Evolutionary conservation across 2,329 filamentous ascomycete genomes (phyloP).

Genomic region (Bipolaris gigantea): DNA sequence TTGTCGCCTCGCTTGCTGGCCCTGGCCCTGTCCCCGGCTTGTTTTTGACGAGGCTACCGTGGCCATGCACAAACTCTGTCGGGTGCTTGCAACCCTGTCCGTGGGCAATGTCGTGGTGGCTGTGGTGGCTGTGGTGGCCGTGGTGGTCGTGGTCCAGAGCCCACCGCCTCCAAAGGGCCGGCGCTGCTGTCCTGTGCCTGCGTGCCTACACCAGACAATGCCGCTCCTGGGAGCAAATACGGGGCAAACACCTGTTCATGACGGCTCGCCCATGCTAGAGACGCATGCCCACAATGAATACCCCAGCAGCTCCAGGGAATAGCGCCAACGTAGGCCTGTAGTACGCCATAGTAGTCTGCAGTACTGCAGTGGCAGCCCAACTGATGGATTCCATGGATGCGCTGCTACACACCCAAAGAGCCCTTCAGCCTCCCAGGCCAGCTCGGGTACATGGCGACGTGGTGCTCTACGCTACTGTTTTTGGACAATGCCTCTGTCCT

Average conservation of each 20-base stretch:
- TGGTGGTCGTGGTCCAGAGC: not conserved
- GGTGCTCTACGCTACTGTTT: not conserved
- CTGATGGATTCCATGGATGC: not conserved
- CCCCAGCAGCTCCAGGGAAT: conserved; percentile 2
- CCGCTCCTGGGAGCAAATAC: conserved; percentile 1
- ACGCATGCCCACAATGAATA: conserved; percentile 7
- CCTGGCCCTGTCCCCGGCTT: not conserved
- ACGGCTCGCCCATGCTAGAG: conserved; percentile 7
- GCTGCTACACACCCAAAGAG: not conserved
- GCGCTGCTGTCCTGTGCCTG: not conserved
- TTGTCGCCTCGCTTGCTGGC: not conserved
- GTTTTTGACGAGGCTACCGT: not conserved
- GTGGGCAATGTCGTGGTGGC: not conserved
- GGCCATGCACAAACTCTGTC: not conserved
- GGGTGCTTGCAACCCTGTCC: not conserved
- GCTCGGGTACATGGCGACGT: not conserved
- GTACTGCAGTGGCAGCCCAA: conserved; percentile 2
- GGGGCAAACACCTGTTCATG: conserved; percentile 13
- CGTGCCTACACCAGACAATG: conserved; percentile 2
- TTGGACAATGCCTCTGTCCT: not conserved
- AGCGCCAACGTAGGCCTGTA: conserved; percentile 6
- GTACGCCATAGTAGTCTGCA: conserved; percentile 9
- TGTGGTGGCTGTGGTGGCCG: not conserved
- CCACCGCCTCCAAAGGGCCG: not conserved
- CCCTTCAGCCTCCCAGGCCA: not conserved